Base-by-base conservation (phyloP, 2,329 filamentous ascomycete species). In the Penicillium decumbens region DNA sequence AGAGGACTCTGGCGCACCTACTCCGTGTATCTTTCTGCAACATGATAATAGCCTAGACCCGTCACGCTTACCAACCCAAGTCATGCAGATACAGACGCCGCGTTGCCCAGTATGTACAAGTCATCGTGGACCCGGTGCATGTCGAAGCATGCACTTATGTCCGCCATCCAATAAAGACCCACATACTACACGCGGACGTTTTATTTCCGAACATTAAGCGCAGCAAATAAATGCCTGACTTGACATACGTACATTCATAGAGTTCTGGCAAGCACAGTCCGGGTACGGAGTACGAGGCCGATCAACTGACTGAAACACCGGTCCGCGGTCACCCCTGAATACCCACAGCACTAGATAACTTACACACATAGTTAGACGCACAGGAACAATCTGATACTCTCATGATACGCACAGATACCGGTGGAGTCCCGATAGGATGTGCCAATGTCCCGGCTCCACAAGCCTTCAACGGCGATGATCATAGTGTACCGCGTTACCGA, bases 391-490 rank as follows among this genome's bases (percentile, higher is more conserved):
- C 7, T 18, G 20, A 15, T 32, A 32, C 30, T 30, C 7, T 18
- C 8, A 37, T 20, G 33, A 20, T 10, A 37, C 33, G 10, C 28
- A 20, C 15, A 37, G 15, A 37, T 37, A 37, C 33, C 5, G 10
- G 35, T 35, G 20, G 42, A 45, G 28, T 40, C 45, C 23, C 29
- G 33, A 24, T 18, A 32, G 28, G 35, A 50, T 41, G n/a, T 41
- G 32, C 30, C 3, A 18, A 25, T 10, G 4, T 48, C 44, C 42
- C 50, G 41, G 41, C 47, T 35, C 9, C 25, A 35, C 13, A 46
- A 54, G 43, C 43, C 42, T 48, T 37, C 51, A 56, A 56, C 53
- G 51, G 51, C n/a, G 51, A 42, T 43, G 51, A 54, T 56, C 48
- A 47, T 44, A 24, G 30, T 42, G 39, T 37, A 41, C 7, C 3